These are phyloP conservation scores for Hypericum androsaemum DNA, from an alignment of 345 rosid genomes.

Conservation along the genomic window DNA sequence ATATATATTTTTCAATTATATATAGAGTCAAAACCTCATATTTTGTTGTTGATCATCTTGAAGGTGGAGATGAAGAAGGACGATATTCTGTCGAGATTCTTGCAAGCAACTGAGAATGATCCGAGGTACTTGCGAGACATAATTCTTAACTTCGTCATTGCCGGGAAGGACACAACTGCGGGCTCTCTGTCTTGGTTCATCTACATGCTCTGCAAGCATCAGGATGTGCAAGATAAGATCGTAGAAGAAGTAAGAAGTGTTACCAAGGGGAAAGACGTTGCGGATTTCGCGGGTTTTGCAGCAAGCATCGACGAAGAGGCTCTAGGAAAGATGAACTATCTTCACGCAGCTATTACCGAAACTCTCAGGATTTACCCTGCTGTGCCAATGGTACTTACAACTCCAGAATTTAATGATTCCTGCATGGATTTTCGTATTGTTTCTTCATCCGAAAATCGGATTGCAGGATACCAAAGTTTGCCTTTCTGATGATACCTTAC, in stretches of 20 bases:
- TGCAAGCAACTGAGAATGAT: slow-evolving; percentile 31
- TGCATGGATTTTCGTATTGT: neutral
- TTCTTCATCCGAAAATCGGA: neutral
- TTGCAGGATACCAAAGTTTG: slow-evolving; percentile 47
- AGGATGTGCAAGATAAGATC: slow-evolving; percentile 36
- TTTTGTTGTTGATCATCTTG: neutral
- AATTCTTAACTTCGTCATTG: slow-evolving; percentile 46
- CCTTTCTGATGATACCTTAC: slow-evolving; percentile 47
- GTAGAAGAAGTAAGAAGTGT: slow-evolving; percentile 30
- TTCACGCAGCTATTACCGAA: slow-evolving; percentile 54
- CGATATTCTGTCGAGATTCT: slow-evolving; percentile 51
- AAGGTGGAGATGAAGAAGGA: slow-evolving; percentile 35
- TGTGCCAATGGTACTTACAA: slow-evolving; percentile 40
- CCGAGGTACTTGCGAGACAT: slow-evolving; percentile 40
- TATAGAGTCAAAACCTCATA: neutral
- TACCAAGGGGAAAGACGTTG: slow-evolving; percentile 4
- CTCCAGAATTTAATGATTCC: neutral
- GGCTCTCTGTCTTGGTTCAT: slow-evolving; percentile 48
- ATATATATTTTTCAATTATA: neutral
- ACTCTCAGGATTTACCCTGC: slow-evolving; percentile 52
- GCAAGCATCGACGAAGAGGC: slow-evolving; percentile 27
- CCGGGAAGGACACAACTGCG: slow-evolving; percentile 66
- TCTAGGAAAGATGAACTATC: slow-evolving; percentile 42
- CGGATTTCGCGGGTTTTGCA: slow-evolving; percentile 19
- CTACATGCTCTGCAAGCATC: slow-evolving; percentile 41